phyloP scores from a whole-genome alignment of 352 stramenopile genomes.

The Phytophthora pinifolia region DNA sequence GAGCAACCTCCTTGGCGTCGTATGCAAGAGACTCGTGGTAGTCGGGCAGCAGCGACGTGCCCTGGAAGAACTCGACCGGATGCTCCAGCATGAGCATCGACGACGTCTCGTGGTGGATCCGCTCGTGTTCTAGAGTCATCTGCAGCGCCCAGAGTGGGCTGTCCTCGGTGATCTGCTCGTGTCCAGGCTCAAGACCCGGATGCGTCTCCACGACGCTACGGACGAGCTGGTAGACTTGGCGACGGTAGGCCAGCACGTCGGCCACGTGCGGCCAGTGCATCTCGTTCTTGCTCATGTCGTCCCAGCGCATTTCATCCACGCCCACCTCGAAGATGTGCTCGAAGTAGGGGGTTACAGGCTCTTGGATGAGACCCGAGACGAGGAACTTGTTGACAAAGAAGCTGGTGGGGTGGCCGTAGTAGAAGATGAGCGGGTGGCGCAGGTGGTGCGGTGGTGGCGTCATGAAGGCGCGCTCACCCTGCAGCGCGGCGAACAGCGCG shows the following conservation, averaged over 20 bases:
- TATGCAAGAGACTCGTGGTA: conserved; percentile 61
- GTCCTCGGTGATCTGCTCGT: conserved; percentile 78
- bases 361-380: conserved; percentile 86
- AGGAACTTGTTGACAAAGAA: conserved; percentile 98
- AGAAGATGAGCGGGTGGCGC: conserved; percentile 97
- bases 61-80: conserved; percentile 87
- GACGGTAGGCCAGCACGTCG: conserved; percentile 93
- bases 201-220: conserved; percentile 89
- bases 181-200: conserved; percentile 68
- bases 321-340: conserved; percentile 97
- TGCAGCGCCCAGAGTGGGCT: conserved; percentile 93
- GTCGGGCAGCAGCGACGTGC: conserved; percentile 80
- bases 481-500: conserved; percentile 91
- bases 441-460: conserved; percentile 92
- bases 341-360: conserved; percentile 92
- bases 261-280: conserved; percentile 91
- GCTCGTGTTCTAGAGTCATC: conserved; percentile 96
- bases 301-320: conserved; percentile 98
- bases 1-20: conserved; percentile 38
- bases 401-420: conserved; percentile 96
- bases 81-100: conserved; percentile 95
- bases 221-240: conserved; percentile 90
- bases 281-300: conserved; percentile 98
- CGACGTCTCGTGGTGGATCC: conserved; percentile 97
- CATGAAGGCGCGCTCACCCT: conserved; percentile 90